phyloP scores from a whole-genome alignment of 148 eudicot genomes.

The Persicaria maculosa region DNA sequence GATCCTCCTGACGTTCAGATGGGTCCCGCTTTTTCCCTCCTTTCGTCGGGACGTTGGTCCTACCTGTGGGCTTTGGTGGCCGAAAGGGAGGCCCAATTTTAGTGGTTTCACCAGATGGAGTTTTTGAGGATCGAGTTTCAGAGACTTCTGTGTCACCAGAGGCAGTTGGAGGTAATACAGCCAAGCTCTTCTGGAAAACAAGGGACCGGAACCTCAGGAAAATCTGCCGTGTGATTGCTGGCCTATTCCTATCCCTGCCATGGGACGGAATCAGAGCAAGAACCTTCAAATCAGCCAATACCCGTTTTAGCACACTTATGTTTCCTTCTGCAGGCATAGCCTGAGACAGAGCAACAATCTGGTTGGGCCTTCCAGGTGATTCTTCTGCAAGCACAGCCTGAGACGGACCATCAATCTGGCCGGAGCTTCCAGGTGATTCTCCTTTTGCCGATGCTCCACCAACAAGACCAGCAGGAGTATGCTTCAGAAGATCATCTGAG shows the following conservation, averaged over 20 bases:
- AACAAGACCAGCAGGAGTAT: too few relatives aligned
- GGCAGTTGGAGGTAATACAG: slow-evolving; percentile 16
- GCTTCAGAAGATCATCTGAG: too few relatives aligned
- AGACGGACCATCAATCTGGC: neutral
- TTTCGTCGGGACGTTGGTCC: neutral
- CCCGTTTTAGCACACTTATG: slow-evolving; percentile 29
- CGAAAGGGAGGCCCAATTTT: slow-evolving; percentile 20
- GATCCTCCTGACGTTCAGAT: slow-evolving; percentile 63
- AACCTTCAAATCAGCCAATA: slow-evolving; percentile 44
- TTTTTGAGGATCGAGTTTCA: slow-evolving; percentile 24
- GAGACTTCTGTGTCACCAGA: slow-evolving; percentile 31
- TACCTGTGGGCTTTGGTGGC: slow-evolving; percentile 16
- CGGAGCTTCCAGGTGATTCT: neutral
- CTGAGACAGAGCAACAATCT: neutral
- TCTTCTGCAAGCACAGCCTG: slow-evolving; percentile 13
- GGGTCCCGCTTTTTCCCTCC: slow-evolving; percentile 26
- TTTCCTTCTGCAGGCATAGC: slow-evolving; percentile 13
- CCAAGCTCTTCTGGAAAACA: slow-evolving; percentile 59
- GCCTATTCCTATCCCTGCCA: slow-evolving; percentile 32
- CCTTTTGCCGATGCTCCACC: neutral
- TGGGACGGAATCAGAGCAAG: slow-evolving; percentile 65
- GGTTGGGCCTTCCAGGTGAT: neutral
- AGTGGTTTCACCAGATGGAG: slow-evolving; percentile 15
- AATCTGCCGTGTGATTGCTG: slow-evolving; percentile 25
- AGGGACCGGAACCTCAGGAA: slow-evolving; percentile 59